Conservation (phyloP, 108 stramenopile genomes). For the Cyclostephanos invisitatus region DNA sequence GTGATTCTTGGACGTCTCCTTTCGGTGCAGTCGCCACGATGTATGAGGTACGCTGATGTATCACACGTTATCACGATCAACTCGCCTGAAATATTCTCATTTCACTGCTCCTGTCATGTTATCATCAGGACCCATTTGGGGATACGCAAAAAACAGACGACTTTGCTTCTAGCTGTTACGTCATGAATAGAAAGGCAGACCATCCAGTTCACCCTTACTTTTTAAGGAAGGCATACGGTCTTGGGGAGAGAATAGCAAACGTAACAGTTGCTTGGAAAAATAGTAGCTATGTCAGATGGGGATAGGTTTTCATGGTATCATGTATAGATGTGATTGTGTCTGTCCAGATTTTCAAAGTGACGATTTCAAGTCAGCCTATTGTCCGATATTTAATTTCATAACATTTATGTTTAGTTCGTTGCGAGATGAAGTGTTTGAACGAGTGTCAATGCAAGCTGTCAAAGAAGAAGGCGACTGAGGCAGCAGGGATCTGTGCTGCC, state of each 20-base stretch:
- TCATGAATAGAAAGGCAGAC: conserved; percentile 19
- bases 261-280: conserved; percentile 42
- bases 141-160: conserved; percentile 24
- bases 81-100: neutral
- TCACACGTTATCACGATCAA: neutral
- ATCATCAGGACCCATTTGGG: conserved; percentile 35
- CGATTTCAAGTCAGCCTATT: too few relatives aligned
- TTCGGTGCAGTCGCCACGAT: conserved; percentile 52
- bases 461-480: too few relatives aligned
- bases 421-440: neutral
- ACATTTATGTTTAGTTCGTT: neutral
- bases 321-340: too few relatives aligned
- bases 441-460: neutral
- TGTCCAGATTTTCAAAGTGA: neutral
- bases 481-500: neutral
- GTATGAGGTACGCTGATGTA: conserved; percentile 28
- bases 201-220: conserved; percentile 45
- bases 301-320: neutral
- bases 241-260: conserved; percentile 38
- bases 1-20: conserved; percentile 43
- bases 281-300: conserved; percentile 34
- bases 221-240: conserved; percentile 38
- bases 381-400: neutral
- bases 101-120: conserved; percentile 1
- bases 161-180: conserved; percentile 36